These are phyloP conservation scores for Aegilops speltoides DNA, from an alignment of 176 grass and related monocot species.

Conservation along the genomic window DNA sequence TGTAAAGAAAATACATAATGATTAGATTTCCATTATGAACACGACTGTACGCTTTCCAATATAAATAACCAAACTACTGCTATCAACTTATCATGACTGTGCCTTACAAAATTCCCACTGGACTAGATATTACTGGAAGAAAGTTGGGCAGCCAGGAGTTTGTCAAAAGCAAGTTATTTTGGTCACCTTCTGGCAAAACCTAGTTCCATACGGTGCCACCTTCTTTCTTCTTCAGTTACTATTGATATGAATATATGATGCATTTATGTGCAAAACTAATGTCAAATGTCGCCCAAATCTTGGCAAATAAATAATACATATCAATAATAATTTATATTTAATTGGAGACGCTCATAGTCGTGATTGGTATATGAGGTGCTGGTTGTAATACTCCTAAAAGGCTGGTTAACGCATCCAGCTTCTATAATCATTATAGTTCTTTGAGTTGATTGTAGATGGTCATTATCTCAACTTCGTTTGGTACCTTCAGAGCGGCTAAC, in stretches of 20 bases:
- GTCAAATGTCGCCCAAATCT: background rate
- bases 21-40: background rate
- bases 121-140: conserved; percentile 1
- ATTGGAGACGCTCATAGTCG: background rate
- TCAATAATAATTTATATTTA: background rate
- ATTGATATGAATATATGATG: background rate
- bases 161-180: conserved; percentile 6
- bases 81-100: background rate
- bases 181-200: background rate
- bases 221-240: background rate
- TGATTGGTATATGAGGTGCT: background rate
- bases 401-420: background rate
- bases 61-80: background rate
- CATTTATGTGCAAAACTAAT: conserved; percentile 8
- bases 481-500: conserved; percentile 13
- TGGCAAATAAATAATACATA: background rate
- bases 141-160: background rate
- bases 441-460: background rate
- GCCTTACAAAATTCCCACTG: background rate
- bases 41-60: background rate
- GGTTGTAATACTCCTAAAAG: conserved; percentile 9
- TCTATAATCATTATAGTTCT: conserved; percentile 19
- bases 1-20: conserved; percentile 14
- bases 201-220: background rate
- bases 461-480: conserved; percentile 2